Base-by-base conservation (phyloP, 1,284 basidiomycete species). In the Papiliotrema terrestris region DNA sequence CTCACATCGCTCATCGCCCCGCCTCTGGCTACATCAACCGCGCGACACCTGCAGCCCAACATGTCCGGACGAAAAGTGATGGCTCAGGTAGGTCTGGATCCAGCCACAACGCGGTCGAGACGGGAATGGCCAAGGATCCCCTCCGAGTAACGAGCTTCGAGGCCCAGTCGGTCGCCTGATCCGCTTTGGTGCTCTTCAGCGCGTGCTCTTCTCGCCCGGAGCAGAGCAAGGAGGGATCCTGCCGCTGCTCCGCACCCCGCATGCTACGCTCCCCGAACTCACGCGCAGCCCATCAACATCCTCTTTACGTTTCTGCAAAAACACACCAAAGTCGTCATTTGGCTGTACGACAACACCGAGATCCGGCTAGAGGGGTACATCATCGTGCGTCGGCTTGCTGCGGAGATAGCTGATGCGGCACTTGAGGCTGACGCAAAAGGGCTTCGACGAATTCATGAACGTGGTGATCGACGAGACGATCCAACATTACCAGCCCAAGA, bases 381-480 rank as follows among this genome's bases (percentile, higher is more conserved):
- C 78, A 88, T 94, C 79, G 93, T 95, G 60, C 36, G 51, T 51
- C 35, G 9, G 25, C 48, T 17, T 20, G 19, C 8, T 35, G 32
- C 15, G 23, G 26, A 14, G 5, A 4, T n/a, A 1, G 20, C 39
- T 6, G 39, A 14, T 22, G 14, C 53, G 19, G 9, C 8, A 2
- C 36, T 22, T 1, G 49, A 25, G 35, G 39, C 35, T 26, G 43
- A 45, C 44, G 23, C 32, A 32, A 75, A n/a, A 96, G 95, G 96
- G 96, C 22, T 98, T 98, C 71, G 96, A 99, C 75, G 96, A 99
- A 78, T 99, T 98, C 78, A 99, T 99, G 96, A 99, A 99, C 74
- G 80, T 99, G 20, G 91, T 97, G 22, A 80, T 97, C n/a, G 93
- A 97, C 68, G 91, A 98, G 59, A 91, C 95, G 39, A 84, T 86